phyloP scores from a whole-genome alignment of 345 rosid genomes.

The Brassica incana region DNA sequence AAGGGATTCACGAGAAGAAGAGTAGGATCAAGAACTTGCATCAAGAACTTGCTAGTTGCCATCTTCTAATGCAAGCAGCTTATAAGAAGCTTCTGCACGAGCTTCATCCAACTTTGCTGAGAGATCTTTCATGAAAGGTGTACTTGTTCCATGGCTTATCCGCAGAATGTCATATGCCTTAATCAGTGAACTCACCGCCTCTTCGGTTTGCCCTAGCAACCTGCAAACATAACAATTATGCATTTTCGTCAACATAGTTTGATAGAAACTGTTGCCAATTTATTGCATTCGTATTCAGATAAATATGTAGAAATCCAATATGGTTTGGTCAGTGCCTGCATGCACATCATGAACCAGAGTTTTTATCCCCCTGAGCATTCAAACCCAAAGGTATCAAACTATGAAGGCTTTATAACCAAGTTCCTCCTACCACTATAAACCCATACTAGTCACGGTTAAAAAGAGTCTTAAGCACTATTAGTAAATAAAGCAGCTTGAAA shows the following conservation, averaged over 20 bases:
- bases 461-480: neutral
- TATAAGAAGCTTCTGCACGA: conserved; percentile 74
- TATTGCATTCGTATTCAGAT: neutral
- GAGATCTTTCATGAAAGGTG: conserved; percentile 75
- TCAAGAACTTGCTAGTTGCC: conserved; percentile 40
- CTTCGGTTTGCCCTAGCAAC: conserved; percentile 68
- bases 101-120: conserved; percentile 79
- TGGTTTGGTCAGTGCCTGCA: neutral
- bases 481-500: conserved; percentile 8
- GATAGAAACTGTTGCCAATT: neutral
- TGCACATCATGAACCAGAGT: neutral
- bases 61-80: conserved; percentile 31
- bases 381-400: neutral
- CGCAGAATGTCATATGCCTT: conserved; percentile 62
- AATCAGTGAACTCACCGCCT: conserved; percentile 59
- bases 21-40: conserved; percentile 10
- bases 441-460: neutral
- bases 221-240: conserved; percentile 40
- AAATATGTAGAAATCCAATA: neutral
- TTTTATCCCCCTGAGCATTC: neutral
- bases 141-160: conserved; percentile 66
- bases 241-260: neutral
- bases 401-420: conserved; percentile 6
- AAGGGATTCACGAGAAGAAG: conserved; percentile 11
- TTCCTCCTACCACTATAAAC: conserved; percentile 7